A percentile compares a stretch with the other conserved stretches of the same genome.
Evolutionary conservation across 345 rosid genomes (phyloP).

Genomic region (Psidium friedrichsthalianum): DNA sequence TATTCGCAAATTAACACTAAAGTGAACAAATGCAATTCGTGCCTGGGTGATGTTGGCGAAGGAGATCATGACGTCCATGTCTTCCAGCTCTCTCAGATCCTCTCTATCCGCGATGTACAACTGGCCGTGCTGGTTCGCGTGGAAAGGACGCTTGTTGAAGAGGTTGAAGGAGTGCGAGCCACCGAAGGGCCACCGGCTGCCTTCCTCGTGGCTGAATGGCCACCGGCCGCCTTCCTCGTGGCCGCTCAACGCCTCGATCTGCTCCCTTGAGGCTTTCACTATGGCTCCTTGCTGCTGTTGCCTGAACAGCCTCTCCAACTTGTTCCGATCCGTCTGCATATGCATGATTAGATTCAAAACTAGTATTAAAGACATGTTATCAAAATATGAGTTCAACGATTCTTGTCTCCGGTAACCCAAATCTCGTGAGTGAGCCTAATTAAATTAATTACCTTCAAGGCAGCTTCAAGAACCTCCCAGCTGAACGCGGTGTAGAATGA

Average conservation of each 20-base stretch:
- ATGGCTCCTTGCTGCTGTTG: slow-evolving; percentile 23
- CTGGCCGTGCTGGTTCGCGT: slow-evolving; percentile 23
- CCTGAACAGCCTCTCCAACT: slow-evolving; percentile 18
- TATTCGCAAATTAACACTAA: not conserved
- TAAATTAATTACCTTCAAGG: slow-evolving; percentile 19
- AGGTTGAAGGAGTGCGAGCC: slow-evolving; percentile 12
- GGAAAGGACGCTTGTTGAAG: slow-evolving; percentile 8
- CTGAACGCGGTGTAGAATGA: slow-evolving; percentile 32
- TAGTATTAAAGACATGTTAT: too few species aligned
- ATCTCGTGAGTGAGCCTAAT: not conserved
- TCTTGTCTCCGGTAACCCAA: not conserved
- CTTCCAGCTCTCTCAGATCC: slow-evolving; percentile 14
- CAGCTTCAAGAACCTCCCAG: slow-evolving; percentile 37
- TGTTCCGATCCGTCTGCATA: slow-evolving; percentile 20
- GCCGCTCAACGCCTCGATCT: slow-evolving; percentile 21
- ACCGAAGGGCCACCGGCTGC: slow-evolving; percentile 27
- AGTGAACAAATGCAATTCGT: not conserved
- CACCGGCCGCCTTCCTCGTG: slow-evolving; percentile 13
- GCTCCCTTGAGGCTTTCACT: slow-evolving; percentile 24
- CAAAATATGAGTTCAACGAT: too few species aligned
- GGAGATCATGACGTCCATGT: slow-evolving; percentile 12
- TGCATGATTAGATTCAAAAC: not conserved
- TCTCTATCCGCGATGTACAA: slow-evolving; percentile 12
- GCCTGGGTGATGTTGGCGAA: slow-evolving; percentile 28
- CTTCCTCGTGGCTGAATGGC: slow-evolving; percentile 22